Evolutionary conservation across 306 rosid genomes (phyloP).

Genomic region (Vigna angularis): DNA sequence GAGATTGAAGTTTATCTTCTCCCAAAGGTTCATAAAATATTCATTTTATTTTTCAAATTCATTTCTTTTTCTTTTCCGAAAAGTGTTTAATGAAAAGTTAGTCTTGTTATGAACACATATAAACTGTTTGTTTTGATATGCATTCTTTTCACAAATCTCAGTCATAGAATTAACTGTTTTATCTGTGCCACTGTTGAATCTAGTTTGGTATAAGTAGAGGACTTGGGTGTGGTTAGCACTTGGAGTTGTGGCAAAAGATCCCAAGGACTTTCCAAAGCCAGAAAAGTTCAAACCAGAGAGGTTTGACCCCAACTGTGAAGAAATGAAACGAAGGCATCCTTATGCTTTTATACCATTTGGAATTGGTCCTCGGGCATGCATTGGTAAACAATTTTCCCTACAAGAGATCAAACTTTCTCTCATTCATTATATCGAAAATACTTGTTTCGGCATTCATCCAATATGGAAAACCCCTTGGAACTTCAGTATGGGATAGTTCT

Average conservation of each 20-base stretch:
- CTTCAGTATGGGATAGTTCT: conserved; percentile 88
- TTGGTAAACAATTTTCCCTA: conserved; percentile 80
- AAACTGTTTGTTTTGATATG: not conserved
- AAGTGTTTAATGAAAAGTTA: not conserved
- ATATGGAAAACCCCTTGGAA: conserved; percentile 81
- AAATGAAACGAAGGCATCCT: conserved; percentile 85
- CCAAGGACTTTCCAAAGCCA: conserved; percentile 85
- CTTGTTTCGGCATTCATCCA: conserved; percentile 78
- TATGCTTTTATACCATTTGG: conserved; percentile 90
- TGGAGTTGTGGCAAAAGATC: conserved; percentile 92
- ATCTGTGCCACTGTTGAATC: not conserved
- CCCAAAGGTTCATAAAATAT: conserved; percentile 66
- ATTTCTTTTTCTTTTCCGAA: too few species aligned
- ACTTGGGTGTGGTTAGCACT: conserved; percentile 97
- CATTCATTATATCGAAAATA: conserved; percentile 80
- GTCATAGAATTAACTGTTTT: not conserved
- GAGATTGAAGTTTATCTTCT: conserved; percentile 91
- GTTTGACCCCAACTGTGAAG: conserved; percentile 80
- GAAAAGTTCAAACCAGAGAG: conserved; percentile 92
- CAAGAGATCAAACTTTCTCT: conserved; percentile 87
- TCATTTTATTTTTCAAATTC: too few species aligned
- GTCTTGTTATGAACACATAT: too few species aligned
- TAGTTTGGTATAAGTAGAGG: conserved; percentile 60
- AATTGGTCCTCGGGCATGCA: conserved; percentile 90
- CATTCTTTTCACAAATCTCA: not conserved